Evolutionary conservation across 1,139 yeast genomes (phyloP), one percentile per base, ranked within the genome.

Genomic region (Yamadazyma trypodendri): DNA sequence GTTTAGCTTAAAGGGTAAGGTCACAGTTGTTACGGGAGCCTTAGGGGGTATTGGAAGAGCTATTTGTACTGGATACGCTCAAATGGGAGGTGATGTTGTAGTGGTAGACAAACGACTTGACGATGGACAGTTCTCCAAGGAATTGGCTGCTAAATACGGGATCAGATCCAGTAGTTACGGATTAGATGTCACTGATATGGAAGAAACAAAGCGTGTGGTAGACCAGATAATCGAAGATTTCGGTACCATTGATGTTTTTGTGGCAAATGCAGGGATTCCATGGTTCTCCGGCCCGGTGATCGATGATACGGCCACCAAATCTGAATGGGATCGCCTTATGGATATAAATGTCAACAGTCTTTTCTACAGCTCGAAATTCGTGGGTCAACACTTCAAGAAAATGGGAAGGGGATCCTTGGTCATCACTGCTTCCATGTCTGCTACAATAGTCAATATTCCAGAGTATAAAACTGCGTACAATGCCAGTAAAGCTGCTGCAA

Each of bases 261-360:
- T 87, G 21, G 92, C 95, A 54, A 87, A 87, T 59, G 95, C 96
- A 14, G 96, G 96, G 42, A 77, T 84, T 30, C 84, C 88, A 13
- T 86, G 94, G 92, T 73, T 79, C 32, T 75, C 79, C 21, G 95
- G 92, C n/a, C 68, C 82, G 14, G 59, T 81, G 46, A 65, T 83
- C 41, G 87, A 83, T 43, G 63, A 66, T 43, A 63, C 62, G 17
- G 69, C 68, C 31, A 58, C 53, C 1, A 45, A 56, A 54, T 75
- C 76, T 33, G 76, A 68, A 42, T 77, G 79, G 79, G 68, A 69
- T 42, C 58, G 61, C 44, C 62, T 80, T 35, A 70, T 75, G 55
- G 67, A 63, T 46, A 65, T 77, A 44, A 77, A 77, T 46, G 74
- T 79, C 45, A 72, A 76, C 55, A 79, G 81, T 13, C 78, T 79